Evolutionary conservation across 352 stramenopile genomes (phyloP).

Genomic region (Globisporangium nagaii): DNA sequence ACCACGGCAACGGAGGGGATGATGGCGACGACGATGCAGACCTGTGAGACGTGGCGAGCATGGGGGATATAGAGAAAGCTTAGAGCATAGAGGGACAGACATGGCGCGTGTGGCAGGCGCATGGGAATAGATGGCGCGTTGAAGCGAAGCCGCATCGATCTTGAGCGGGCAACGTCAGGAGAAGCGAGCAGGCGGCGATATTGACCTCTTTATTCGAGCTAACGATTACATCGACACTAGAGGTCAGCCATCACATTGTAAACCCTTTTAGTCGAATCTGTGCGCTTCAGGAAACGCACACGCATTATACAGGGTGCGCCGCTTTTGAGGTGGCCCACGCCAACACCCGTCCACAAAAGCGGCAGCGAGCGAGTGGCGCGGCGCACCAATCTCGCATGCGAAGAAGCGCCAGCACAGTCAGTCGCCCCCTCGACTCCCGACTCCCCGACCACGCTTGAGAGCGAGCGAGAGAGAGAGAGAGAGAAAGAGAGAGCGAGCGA

Average conservation of each 20-base stretch:
- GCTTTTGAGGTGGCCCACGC: background rate
- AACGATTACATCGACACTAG: too few species aligned
- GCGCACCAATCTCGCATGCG: conserved; percentile 1
- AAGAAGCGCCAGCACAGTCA: conserved; percentile 3
- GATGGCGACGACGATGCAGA: background rate
- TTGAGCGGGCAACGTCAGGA: too few species aligned
- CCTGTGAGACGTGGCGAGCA: too few species aligned
- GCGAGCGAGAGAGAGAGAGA: too few species aligned
- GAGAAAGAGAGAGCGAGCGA: background rate
- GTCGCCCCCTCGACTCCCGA: background rate
- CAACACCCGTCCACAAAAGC: background rate
- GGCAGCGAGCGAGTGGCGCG: background rate
- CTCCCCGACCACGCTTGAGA: too few species aligned
- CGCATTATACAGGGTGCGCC: background rate
- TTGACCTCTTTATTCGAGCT: too few species aligned
- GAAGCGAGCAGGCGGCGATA: too few species aligned
- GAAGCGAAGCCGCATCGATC: too few species aligned
- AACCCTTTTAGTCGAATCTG: background rate
- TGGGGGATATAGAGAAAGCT: background rate
- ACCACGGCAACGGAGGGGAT: conserved; percentile 11
- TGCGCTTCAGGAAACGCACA: background rate
- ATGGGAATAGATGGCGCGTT: background rate
- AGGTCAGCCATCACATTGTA: too few species aligned
- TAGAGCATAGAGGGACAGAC: background rate
- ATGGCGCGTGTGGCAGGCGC: background rate